Conservation (phyloP, 2,329 filamentous ascomycete species). For the Dothistroma septosporum region DNA sequence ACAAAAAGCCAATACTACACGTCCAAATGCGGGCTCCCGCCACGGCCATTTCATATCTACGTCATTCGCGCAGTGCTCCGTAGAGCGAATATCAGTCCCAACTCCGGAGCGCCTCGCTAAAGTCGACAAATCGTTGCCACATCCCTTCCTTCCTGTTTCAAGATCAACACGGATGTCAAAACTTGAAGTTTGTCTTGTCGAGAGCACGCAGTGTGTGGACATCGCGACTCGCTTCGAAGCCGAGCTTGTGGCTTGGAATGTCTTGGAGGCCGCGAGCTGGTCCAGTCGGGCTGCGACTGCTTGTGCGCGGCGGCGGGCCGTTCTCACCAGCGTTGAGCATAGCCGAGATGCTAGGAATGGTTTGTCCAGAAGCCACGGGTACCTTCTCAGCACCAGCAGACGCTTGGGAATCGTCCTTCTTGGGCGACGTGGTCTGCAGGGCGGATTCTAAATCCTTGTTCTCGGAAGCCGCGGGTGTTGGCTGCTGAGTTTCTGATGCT, state of each 20-base stretch:
- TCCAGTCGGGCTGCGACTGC: conserved; percentile 31
- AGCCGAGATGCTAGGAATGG: conserved; percentile 53
- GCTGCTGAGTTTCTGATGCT: conserved; percentile 13
- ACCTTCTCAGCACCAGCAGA: conserved; percentile 28
- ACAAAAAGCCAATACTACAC: background rate
- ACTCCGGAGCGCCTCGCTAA: background rate
- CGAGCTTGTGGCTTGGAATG: conserved; percentile 37
- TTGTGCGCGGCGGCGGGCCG: conserved; percentile 26
- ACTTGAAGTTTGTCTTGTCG: conserved; percentile 37
- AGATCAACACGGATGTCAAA: background rate
- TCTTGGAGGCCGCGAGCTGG: conserved; percentile 32
- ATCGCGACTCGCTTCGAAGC: conserved; percentile 36
- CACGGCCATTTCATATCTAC: background rate
- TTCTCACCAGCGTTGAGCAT: conserved; percentile 39
- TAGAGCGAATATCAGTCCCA: background rate
- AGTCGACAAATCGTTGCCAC: background rate
- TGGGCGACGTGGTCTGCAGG: conserved; percentile 14
- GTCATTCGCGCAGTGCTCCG: background rate
- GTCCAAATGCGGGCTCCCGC: background rate
- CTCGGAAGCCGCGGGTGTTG: conserved; percentile 15
- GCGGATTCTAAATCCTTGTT: conserved; percentile 7
- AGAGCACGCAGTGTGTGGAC: conserved; percentile 35
- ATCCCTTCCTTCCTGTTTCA: background rate
- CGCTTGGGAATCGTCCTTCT: conserved; percentile 21
- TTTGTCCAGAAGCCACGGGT: conserved; percentile 34